Evolutionary conservation across 2,329 filamentous ascomycete genomes (phyloP), one percentile per base, ranked within the genome.

Genomic region (Geoglossum cookeanum): DNA sequence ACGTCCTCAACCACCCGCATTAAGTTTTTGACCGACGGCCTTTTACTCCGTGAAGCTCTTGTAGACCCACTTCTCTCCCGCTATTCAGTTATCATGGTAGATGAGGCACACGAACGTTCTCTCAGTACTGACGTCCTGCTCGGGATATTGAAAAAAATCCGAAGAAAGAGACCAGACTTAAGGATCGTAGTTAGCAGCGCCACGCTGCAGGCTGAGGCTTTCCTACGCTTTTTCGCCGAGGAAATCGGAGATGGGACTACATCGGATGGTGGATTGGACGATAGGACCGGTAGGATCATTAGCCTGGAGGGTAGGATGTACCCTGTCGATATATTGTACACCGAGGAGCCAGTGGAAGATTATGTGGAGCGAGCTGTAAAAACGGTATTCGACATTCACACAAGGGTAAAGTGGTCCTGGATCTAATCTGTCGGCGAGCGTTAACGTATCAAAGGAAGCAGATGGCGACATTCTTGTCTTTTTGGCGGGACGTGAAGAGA

Each of bases 11-110:
- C 80, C 37, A 98, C 92, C 0, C 80, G 80, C 56, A 91, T 98
- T 72, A 96, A 98, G 68, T 97, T 97, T 66, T 72, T 97, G 61
- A 98, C 91, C 0, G 92, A 98, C 71, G 91, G 91, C 0, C 75
- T 98, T 54, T 77, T 98, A 35, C 80, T 98, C 56, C 77, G 91
- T 64, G 92, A 98, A 70, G 92, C 91, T 32, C 77, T 98, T 3
- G 87, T 96, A 3, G 92, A 98, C 68, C 92, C 92, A 11, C 72
- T 97, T 3, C 72, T 98, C 39, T 92, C 87, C 22, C 79, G 88
- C 9, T 98, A 98, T 68, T 94, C 89, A 0, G 85, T 95, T 49
- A 87, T 98, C 64, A 96, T 98, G 88, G 85, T 98, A 6, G 92
- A 98, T 66, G 91, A 97, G 70, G 92, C 91, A 5, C 92, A 98